phyloP scores from a whole-genome alignment of 352 stramenopile species.

The Pythium grandisporangium region DNA sequence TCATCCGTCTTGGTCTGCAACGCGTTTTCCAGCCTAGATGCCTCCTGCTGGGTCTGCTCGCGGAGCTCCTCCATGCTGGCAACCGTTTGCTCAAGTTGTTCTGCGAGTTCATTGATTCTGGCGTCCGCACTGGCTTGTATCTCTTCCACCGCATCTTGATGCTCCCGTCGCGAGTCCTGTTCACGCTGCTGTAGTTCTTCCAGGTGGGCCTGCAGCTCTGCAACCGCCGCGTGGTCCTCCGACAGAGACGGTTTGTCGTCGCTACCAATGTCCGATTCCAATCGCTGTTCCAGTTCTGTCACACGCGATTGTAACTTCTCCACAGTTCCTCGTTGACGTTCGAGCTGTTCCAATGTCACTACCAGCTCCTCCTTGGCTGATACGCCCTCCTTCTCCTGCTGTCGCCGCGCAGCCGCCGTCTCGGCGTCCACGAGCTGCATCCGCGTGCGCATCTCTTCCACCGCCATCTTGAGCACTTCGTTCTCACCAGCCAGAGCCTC shows the following conservation, averaged over 20 bases:
- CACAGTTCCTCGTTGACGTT: too few species aligned
- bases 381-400: background rate
- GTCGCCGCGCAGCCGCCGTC: constrained; percentile 9
- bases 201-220: background rate
- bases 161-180: too few species aligned
- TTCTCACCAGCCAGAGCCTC: constrained; percentile 24
- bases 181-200: too few species aligned
- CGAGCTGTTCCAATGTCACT: too few species aligned
- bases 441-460: constrained; percentile 22
- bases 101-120: constrained; percentile 13
- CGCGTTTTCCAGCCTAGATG: constrained; percentile 18
- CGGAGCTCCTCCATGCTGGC: constrained; percentile 20
- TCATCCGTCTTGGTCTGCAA: constrained; percentile 10
- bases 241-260: background rate
- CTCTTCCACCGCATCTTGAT: too few species aligned
- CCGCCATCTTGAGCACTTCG: constrained; percentile 25
- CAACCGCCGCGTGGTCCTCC: background rate
- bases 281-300: too few species aligned
- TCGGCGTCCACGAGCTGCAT: constrained; percentile 8
- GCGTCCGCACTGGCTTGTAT: constrained; percentile 5
- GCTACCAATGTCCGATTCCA: background rate
- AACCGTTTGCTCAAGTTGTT: constrained; percentile 20
- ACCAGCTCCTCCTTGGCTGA: constrained; percentile 19
- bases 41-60: constrained; percentile 15
- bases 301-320: too few species aligned